Evolutionary conservation across 2,329 filamentous ascomycete species (phyloP).

Genomic region (Rhexocercosporidium sp.): DNA sequence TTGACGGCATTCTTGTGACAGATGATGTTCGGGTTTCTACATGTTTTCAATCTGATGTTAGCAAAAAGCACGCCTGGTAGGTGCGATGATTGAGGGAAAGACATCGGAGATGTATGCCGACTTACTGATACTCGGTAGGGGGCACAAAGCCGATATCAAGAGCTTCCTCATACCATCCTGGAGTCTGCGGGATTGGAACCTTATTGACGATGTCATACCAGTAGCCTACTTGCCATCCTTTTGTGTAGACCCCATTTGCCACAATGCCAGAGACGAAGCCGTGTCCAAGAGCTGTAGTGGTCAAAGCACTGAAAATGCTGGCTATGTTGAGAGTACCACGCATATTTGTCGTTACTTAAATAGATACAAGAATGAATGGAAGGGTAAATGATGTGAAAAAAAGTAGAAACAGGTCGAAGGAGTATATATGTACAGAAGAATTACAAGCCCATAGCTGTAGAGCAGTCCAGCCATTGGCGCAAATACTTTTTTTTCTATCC

Average conservation of each 20-base stretch:
- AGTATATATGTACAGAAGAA: neutral
- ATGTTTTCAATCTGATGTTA: neutral
- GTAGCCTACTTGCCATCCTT: slow-evolving; percentile 39
- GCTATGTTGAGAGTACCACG: neutral
- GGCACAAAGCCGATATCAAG: slow-evolving; percentile 58
- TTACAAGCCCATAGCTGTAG: too few species aligned
- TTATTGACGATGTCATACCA: slow-evolving; percentile 30
- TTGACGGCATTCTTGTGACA: slow-evolving; percentile 62
- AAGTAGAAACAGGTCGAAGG: neutral
- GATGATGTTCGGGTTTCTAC: slow-evolving; percentile 55
- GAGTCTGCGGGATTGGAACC: slow-evolving; percentile 31
- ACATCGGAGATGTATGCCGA: neutral
- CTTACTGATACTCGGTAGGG: slow-evolving; percentile 48
- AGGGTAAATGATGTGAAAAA: neutral
- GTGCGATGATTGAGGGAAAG: too few species aligned
- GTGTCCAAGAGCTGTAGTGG: slow-evolving; percentile 38
- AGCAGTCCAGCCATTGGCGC: neutral
- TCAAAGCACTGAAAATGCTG: neutral
- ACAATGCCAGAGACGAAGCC: slow-evolving; percentile 50
- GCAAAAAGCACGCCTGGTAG: too few species aligned
- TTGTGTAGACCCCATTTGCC: slow-evolving; percentile 48
- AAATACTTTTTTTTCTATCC: neutral
- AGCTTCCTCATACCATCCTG: slow-evolving; percentile 51
- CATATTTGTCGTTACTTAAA: neutral
- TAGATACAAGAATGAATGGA: too few species aligned